A percentile compares a stretch with the other conserved stretches of the same genome.
phyloP scores from a whole-genome alignment of 2,329 filamentous ascomycete genomes.

The Colletotrichum limetticola region DNA sequence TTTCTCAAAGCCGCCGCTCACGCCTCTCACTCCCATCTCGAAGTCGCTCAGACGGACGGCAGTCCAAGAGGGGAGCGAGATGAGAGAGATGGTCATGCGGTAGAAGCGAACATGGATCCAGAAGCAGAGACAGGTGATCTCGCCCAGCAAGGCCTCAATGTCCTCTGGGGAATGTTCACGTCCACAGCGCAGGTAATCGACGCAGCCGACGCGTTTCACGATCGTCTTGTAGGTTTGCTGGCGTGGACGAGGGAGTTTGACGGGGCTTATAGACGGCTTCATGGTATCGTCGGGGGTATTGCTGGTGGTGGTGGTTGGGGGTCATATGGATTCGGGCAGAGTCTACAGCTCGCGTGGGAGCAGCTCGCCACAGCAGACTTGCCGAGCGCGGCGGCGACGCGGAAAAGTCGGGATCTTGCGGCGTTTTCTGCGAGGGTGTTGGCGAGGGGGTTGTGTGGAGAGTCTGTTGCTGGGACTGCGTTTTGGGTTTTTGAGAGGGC shows the following conservation, averaged over 20 bases:
- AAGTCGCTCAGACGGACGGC: neutral
- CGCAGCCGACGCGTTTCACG: neutral
- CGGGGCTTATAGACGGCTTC: neutral
- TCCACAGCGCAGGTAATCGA: neutral
- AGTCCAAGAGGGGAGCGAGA: neutral
- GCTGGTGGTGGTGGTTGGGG: neutral
- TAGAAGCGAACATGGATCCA: neutral
- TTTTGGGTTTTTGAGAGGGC: neutral
- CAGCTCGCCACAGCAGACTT: neutral
- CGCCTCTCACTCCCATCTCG: neutral
- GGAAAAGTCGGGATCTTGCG: neutral
- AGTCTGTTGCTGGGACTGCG: neutral
- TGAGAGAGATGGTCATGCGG: rapidly evolving
- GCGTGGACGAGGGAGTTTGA: neutral
- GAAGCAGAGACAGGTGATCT: neutral
- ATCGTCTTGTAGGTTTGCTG: neutral
- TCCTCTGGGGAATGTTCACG: constrained; percentile 4
- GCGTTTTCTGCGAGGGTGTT: neutral
- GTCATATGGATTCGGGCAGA: neutral
- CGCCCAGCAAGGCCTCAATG: neutral
- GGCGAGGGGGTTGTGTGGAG: neutral
- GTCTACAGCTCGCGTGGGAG: neutral
- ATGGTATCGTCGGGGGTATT: neutral
- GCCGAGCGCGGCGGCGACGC: neutral
- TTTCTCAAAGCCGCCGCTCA: neutral